These are phyloP conservation scores for Fusarium verrucosum DNA, from an alignment of 2,329 filamentous ascomycete species.

Conservation along the genomic window DNA sequence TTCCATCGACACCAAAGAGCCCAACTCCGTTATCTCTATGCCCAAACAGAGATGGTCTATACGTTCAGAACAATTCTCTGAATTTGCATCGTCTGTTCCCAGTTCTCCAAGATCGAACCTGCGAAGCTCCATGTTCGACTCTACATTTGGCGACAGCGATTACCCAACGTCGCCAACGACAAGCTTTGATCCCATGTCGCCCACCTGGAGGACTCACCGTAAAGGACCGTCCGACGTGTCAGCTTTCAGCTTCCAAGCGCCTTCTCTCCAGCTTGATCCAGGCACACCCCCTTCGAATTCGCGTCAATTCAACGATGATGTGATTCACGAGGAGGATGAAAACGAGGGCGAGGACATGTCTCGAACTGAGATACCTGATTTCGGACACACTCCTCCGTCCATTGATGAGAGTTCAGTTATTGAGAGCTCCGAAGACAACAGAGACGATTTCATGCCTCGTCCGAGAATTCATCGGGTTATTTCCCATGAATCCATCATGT, in stretches of 20 bases:
- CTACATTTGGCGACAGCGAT: constrained; percentile 66
- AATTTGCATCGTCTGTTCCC: constrained; percentile 78
- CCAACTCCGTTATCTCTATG: constrained; percentile 59
- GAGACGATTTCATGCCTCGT: constrained; percentile 51
- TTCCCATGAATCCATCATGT: constrained; percentile 91
- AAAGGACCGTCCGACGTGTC: constrained; percentile 68
- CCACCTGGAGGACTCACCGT: constrained; percentile 62
- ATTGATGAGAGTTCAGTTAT: constrained; percentile 50
- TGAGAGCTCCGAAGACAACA: constrained; percentile 45
- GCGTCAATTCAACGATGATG: constrained; percentile 41
- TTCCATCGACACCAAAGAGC: constrained; percentile 57
- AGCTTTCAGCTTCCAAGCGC: constrained; percentile 57
- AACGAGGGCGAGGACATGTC: constrained; percentile 41
- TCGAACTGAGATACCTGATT: constrained; percentile 39
- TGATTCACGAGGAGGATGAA: constrained; percentile 54
- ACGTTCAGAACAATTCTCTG: constrained; percentile 63
- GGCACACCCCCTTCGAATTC: constrained; percentile 40
- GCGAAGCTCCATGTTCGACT: constrained; percentile 82
- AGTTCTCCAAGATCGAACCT: constrained; percentile 83
- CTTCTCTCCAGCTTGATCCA: constrained; percentile 50
- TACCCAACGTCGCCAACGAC: constrained; percentile 85
- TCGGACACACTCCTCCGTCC: constrained; percentile 44
- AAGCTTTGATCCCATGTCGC: constrained; percentile 73
- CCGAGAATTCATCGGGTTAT: constrained; percentile 68
- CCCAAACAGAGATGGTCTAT: constrained; percentile 69